These are phyloP conservation scores for Solanum microdontum DNA, from an alignment of 257 asterid genomes.

Conservation along the genomic window DNA sequence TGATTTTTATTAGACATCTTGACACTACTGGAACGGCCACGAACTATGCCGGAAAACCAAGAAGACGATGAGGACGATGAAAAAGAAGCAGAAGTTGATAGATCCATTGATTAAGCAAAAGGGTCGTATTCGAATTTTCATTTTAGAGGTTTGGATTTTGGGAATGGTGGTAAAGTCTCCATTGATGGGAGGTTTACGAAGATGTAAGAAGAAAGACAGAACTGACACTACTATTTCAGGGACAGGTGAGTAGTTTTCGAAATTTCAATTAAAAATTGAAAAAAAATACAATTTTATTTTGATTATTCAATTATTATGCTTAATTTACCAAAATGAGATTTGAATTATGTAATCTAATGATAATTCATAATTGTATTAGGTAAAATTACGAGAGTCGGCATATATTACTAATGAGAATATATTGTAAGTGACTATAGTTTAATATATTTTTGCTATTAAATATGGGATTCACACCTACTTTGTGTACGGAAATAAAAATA, in stretches of 20 bases:
- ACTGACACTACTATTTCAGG: background rate
- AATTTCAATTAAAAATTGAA: background rate
- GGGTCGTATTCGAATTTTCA: background rate
- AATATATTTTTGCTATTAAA: too few relatives aligned
- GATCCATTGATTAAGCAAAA: conserved; percentile 35
- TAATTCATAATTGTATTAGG: too few relatives aligned
- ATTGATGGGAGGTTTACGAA: background rate
- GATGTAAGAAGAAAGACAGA: background rate
- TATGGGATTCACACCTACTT: too few relatives aligned
- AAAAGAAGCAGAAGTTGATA: conserved; percentile 39
- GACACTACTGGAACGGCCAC: conserved; percentile 51
- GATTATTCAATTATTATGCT: background rate
- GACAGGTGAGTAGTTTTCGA: background rate
- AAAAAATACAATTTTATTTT: background rate
- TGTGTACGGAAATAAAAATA: too few relatives aligned
- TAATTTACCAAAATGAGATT: background rate
- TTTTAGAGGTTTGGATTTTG: background rate
- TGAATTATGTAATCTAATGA: background rate
- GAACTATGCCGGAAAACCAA: conserved; percentile 85
- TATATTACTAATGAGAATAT: too few relatives aligned
- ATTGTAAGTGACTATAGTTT: too few relatives aligned
- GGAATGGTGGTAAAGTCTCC: background rate
- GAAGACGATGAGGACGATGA: conserved; percentile 34
- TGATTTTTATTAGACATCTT: conserved; percentile 31
- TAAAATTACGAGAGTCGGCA: too few relatives aligned